A percentile compares a stretch with the other conserved stretches of the same genome.
Conservation (phyloP, 2,329 filamentous ascomycete species). For the Fusarium graminum region DNA sequence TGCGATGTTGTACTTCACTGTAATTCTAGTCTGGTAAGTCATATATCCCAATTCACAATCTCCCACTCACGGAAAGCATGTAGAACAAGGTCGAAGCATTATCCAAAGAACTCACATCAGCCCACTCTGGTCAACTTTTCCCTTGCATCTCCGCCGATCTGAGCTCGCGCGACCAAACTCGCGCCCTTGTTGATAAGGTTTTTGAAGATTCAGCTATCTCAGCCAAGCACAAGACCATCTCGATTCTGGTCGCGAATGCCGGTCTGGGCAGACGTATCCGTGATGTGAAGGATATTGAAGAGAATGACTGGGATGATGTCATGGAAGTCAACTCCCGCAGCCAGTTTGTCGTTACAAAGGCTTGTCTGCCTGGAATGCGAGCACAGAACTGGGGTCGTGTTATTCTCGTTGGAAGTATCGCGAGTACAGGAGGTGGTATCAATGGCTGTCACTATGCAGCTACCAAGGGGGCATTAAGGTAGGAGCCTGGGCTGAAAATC, state of each 20-base stretch:
- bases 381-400: conserved; percentile 51
- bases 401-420: conserved; percentile 53
- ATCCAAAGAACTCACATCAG: conserved; percentile 6
- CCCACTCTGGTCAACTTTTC: conserved; percentile 16
- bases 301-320: conserved; percentile 55
- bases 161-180: conserved; percentile 27
- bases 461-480: conserved; percentile 51
- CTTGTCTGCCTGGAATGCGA: conserved; percentile 52
- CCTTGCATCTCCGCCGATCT: conserved; percentile 27
- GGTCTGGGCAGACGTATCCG: conserved; percentile 53
- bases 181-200: conserved; percentile 14
- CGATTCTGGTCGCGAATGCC: conserved; percentile 52
- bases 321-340: conserved; percentile 54
- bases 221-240: conserved; percentile 43
- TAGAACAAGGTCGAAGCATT: conserved; percentile 32
- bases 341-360: conserved; percentile 54
- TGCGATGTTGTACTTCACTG: conserved; percentile 38
- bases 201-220: conserved; percentile 8
- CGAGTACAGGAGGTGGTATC: conserved; percentile 52
- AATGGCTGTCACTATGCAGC: conserved; percentile 55
- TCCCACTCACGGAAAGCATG: background rate
- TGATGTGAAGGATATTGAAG: conserved; percentile 51
- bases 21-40: conserved; percentile 22
- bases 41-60: rapidly evolving
- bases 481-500: rapidly evolving